Base-by-base conservation (phyloP, 2,329 filamentous ascomycete genomes). In the Emmonsia crescens region DNA sequence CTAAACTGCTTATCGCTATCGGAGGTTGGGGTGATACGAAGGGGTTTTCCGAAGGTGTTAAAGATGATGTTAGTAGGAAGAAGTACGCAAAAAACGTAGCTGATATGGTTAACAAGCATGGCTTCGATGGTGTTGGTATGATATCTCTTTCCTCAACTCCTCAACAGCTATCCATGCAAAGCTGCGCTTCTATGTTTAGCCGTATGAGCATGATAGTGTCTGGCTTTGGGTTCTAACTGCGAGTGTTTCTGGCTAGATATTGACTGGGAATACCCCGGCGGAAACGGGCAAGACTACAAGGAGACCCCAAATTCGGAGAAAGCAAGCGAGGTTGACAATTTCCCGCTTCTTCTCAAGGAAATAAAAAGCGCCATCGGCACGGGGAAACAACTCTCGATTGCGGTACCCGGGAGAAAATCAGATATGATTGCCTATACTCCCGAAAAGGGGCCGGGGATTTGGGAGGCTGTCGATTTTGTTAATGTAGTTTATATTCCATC, bases 1-100 rank as follows among this genome's bases (percentile, higher is more conserved):
- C 85, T 24, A 85, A 87, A 66, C 73, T 91, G 27, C 80, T 86
- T 74, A 78, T 89, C 46, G 85, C 86, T 21, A 82, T 89, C 64
- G 86, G 86, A 8, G 86, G 86, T 55, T 89, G 86, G 86, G 85
- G 85, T 0, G 83, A 88, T 64, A 84, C 80, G 1, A 70, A 71
- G 12, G 85, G 85, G 0, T 89, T 87, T 66, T 77, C 79, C 1
- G 69, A 62, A 1, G 86, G 81, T 0, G 83, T 85, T 1, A 78
- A 76, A 58, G 78, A 79, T 3, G 77, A 81, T 0, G 66, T 72
- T 9, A 80, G 79, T 1, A 81, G 85, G 19, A 76, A 78, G 63
- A 75, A 74, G 8, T 91, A 87, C 74, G 85, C 87, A 1, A 76
- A 77, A 52, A 88, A 89, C 66, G 79, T 90, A 1, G 82, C 80